Base-by-base conservation (phyloP, 2,329 filamentous ascomycete species). In the Ophiosphaerella korrae region DNA sequence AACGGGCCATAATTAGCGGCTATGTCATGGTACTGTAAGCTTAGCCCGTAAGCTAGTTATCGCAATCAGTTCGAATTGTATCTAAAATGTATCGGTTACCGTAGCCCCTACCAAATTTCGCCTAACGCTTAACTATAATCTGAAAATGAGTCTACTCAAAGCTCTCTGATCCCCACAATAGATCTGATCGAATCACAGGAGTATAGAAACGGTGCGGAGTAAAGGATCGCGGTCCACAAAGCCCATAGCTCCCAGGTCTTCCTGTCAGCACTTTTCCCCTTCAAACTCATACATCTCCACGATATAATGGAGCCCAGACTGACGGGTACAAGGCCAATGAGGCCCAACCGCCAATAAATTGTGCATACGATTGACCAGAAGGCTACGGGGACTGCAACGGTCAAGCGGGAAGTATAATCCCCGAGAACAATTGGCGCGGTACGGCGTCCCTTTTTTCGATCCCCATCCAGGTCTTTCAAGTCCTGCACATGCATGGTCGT, bases 401-500 rank as follows among this genome's bases (percentile, higher is more conserved):
- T 39, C 23, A 16, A 39, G 37, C 37, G 37, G 5, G 24, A 5
- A 26, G 8, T 26, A 26, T 26, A 8, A 5, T 42, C 40, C 14
- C 56, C 50, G 5, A 57, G 23, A 13, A 54, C 35, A 16, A 71
- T 39, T 8, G 67, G 66, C 29, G 59, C 36, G 2, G 65, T 62
- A 11, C 44, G 48, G 26, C 66, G 45, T 6, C 52, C 57, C 8
- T 56, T 44, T 3, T 46, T 41, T 5, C 33, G 21, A 49, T 71
- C 67, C 2, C 67, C 67, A 11, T 49, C 55, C 33, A 57, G 45
- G 47, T 71, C 67, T 42, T 59, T 48, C 51, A 71, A 37, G 35
- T 71, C 67, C 45, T 69, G 66, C 9, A 65, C 52, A 36, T 67
- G 65, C 34, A 70, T 60, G 1, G 67, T 68, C 5, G 55, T 57